These are phyloP conservation scores for Sugiyamaella chiloensis DNA, from an alignment of 805 yeast genomes.

Conservation along the genomic window DNA sequence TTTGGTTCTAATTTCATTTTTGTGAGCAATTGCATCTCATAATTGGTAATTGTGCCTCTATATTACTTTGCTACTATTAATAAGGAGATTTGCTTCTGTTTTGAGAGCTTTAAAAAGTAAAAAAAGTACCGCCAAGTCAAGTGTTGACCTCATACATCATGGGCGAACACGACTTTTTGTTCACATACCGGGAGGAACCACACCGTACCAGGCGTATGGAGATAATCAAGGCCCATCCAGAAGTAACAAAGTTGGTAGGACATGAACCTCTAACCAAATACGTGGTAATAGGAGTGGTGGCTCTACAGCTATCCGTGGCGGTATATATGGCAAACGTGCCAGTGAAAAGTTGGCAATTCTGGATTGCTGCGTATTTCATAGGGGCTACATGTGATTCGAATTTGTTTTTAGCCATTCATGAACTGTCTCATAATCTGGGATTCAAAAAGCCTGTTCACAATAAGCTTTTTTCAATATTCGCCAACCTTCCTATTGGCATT, in stretches of 20 bases:
- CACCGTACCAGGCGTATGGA: conserved; percentile 70
- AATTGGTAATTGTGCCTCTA: too few relatives aligned
- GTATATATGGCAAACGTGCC: conserved; percentile 55
- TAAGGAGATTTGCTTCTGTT: too few relatives aligned
- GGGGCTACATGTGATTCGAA: conserved; percentile 90
- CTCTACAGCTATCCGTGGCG: conserved; percentile 65
- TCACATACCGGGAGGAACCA: conserved; percentile 82
- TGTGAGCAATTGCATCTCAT: too few relatives aligned
- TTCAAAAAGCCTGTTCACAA: conserved; percentile 77
- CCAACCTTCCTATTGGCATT: conserved; percentile 83
- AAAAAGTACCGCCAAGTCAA: too few relatives aligned
- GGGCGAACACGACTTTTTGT: conserved; percentile 62
- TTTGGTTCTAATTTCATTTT: too few relatives aligned
- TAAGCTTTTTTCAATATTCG: conserved; percentile 69
- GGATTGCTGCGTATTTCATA: conserved; percentile 64
- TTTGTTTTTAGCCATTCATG: conserved; percentile 83
- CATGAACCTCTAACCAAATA: conserved; percentile 84
- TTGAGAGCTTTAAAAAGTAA: too few relatives aligned
- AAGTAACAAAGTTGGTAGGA: conserved; percentile 75
- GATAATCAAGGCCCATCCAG: conserved; percentile 73
- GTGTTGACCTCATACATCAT: too few relatives aligned
- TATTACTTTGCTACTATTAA: too few relatives aligned
- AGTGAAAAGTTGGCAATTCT: conserved; percentile 51
- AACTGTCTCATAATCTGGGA: conserved; percentile 77
- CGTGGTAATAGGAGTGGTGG: conserved; percentile 61